These are phyloP conservation scores for Fusarium drepaniforme DNA, from an alignment of 2,329 filamentous ascomycete genomes.

Conservation along the genomic window DNA sequence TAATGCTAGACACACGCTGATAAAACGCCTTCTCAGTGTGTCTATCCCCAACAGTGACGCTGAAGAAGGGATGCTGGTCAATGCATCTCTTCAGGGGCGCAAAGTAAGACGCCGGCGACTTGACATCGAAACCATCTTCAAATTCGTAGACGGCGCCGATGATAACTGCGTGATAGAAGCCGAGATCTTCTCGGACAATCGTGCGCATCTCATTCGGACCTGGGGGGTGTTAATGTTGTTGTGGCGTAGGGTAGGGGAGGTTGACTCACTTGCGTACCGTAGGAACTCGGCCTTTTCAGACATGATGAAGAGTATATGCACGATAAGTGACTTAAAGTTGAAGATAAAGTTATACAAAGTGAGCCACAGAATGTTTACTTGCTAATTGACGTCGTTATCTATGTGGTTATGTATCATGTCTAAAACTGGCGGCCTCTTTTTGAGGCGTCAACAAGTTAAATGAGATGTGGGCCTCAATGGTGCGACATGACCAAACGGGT, in stretches of 20 bases:
- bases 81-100: constrained; percentile 33
- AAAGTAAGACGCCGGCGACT: constrained; percentile 24
- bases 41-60: constrained; percentile 32
- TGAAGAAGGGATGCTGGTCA: constrained; percentile 34
- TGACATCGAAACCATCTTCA: neutral
- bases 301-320: constrained; percentile 17
- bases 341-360: neutral
- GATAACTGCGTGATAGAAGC: constrained; percentile 39
- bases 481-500: constrained; percentile 7
- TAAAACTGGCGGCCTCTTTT: constrained; percentile 28
- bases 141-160: constrained; percentile 39
- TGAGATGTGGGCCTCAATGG: constrained; percentile 13
- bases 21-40: constrained; percentile 39
- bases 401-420: neutral
- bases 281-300: constrained; percentile 21
- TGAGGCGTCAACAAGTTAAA: constrained; percentile 10
- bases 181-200: constrained; percentile 36
- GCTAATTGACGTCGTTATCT: neutral
- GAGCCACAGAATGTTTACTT: neutral
- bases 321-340: neutral
- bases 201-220: constrained; percentile 41
- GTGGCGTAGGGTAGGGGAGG: neutral
- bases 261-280: constrained; percentile 29
- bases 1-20: constrained; percentile 28
- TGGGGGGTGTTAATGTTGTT: neutral